phyloP scores from a whole-genome alignment of 1,139 yeast genomes.

The Saccharomyces hybrid region DNA sequence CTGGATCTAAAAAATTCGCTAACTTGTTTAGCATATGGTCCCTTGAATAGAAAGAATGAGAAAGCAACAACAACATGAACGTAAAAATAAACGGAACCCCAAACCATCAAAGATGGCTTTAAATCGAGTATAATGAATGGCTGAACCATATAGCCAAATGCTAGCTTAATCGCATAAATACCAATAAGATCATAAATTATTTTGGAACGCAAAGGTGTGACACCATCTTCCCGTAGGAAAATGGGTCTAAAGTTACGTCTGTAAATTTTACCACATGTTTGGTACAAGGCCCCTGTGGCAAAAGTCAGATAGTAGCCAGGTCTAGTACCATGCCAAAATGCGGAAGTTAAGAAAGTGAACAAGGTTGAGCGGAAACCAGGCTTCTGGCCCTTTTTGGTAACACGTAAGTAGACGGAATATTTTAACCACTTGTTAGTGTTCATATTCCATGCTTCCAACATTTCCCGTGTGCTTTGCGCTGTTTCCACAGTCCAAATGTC shows the following conservation, averaged over 20 bases:
- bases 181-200: conserved; percentile 58
- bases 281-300: conserved; percentile 79
- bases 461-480: conserved; percentile 81
- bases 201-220: conserved; percentile 51
- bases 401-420: conserved; percentile 78
- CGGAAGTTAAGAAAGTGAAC: conserved; percentile 82
- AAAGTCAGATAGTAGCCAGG: conserved; percentile 94
- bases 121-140: conserved; percentile 78
- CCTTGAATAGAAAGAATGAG: conserved; percentile 53
- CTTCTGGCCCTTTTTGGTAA: conserved; percentile 62
- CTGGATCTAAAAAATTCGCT: conserved; percentile 32
- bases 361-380: conserved; percentile 86
- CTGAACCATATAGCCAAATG: conserved; percentile 74
- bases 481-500: conserved; percentile 74
- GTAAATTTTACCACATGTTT: conserved; percentile 71
- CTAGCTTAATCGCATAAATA: conserved; percentile 64
- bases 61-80: conserved; percentile 49
- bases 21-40: conserved; percentile 55
- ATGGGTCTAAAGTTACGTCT: conserved; percentile 83
- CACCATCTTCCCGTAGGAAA: conserved; percentile 63
- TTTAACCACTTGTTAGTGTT: conserved; percentile 96
- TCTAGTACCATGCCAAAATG: conserved; percentile 96
- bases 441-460: conserved; percentile 94
- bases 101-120: conserved; percentile 51
- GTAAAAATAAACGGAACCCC: conserved; percentile 70